Evolutionary conservation across 2,329 filamentous ascomycete species (phyloP).

Genomic region (Xylariomycetidae sp.): DNA sequence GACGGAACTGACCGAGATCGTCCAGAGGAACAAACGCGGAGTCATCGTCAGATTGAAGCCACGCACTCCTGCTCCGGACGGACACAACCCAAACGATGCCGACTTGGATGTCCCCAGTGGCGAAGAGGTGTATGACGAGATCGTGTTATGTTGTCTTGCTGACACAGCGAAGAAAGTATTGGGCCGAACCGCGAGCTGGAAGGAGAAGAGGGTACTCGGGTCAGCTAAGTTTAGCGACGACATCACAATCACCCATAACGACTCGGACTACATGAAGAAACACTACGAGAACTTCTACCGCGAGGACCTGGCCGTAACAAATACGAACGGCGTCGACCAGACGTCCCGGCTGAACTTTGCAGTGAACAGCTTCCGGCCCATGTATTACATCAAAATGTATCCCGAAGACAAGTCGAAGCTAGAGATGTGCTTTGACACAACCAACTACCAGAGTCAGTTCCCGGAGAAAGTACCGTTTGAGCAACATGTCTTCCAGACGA

Average conservation of each 20-base stretch:
- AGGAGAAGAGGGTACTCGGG: conserved; percentile 65
- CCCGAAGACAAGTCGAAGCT: conserved; percentile 46
- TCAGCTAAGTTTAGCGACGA: conserved; percentile 67
- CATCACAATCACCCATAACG: conserved; percentile 65
- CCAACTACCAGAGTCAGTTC: conserved; percentile 56
- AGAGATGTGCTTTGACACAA: conserved; percentile 51
- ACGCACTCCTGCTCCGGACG: conserved; percentile 27
- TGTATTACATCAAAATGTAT: conserved; percentile 55
- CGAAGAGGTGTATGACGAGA: conserved; percentile 59
- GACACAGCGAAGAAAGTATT: conserved; percentile 61
- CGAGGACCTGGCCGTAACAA: conserved; percentile 35
- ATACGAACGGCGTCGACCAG: conserved; percentile 31
- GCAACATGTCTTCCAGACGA: conserved; percentile 38
- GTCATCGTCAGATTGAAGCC: conserved; percentile 42
- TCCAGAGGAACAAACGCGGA: conserved; percentile 43
- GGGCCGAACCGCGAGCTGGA: conserved; percentile 50
- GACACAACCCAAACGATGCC: conserved; percentile 26
- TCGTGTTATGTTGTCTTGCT: conserved; percentile 61
- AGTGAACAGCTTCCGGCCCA: conserved; percentile 40
- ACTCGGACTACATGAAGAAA: conserved; percentile 59
- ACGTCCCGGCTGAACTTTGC: conserved; percentile 35
- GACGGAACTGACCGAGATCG: conserved; percentile 46
- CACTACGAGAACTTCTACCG: conserved; percentile 63
- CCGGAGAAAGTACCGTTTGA: conserved; percentile 41
- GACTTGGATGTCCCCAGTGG: conserved; percentile 32